Evolutionary conservation across 2,329 filamentous ascomycete genomes (phyloP).

Genomic region (Aspergillus fijiensis): DNA sequence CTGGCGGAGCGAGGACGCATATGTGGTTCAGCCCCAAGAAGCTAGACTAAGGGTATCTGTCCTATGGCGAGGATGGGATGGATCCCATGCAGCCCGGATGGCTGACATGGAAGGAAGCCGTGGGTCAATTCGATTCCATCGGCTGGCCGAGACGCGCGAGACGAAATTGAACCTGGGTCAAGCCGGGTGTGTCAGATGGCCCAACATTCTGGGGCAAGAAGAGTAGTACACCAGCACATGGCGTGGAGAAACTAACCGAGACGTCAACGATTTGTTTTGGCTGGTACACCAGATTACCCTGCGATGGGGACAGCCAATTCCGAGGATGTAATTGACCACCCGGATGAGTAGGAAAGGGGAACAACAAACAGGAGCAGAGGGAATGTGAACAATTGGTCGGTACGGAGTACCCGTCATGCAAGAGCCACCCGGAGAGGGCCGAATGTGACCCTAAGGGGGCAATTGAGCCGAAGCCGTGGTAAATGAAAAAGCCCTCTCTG

Average conservation of each 20-base stretch:
- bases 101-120: conserved; percentile 4
- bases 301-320: background rate
- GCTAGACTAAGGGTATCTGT: background rate
- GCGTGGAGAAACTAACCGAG: conserved; percentile 1
- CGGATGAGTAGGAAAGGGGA: background rate
- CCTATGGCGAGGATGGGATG: conserved; percentile 1
- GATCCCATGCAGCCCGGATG: conserved; percentile 1
- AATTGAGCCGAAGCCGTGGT: background rate
- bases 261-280: background rate
- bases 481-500: background rate
- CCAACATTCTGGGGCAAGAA: background rate
- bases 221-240: background rate
- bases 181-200: background rate
- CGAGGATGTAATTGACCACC: background rate
- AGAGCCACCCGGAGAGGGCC: conserved; percentile 1
- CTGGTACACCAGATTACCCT: background rate
- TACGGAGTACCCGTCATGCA: background rate
- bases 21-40: background rate
- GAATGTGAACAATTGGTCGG: background rate
- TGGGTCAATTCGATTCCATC: conserved; percentile 1
- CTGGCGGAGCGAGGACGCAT: conserved; percentile 3
- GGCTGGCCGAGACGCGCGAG: conserved; percentile 3
- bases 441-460: conserved; percentile 17
- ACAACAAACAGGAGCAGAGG: conserved; percentile 2
- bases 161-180: background rate